Evolutionary conservation across 2,329 filamentous ascomycete species (phyloP).

Genomic region (Fusarium virguliforme): DNA sequence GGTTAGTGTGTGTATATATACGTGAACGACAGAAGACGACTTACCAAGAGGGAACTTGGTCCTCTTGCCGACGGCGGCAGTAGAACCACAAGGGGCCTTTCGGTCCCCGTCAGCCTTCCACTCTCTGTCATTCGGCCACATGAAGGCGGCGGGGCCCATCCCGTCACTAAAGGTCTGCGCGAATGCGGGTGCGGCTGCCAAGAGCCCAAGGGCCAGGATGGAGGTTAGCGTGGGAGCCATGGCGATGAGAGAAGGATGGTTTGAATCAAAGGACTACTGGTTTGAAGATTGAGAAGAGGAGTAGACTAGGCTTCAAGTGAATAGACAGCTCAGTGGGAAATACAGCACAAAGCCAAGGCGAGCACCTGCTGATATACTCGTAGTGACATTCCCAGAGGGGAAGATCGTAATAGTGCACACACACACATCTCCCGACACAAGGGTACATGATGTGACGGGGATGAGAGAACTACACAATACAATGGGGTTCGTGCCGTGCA

Average conservation of each 20-base stretch:
- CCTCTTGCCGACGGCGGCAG: conserved; percentile 12
- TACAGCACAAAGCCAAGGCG: not conserved
- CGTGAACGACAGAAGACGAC: not conserved
- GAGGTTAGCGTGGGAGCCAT: conserved; percentile 8
- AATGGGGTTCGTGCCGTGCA: conserved; percentile 16
- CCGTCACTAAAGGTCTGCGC: conserved; percentile 19
- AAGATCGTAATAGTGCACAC: conserved; percentile 4
- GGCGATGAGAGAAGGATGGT: not conserved
- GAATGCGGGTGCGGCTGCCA: conserved; percentile 4
- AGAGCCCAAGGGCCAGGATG: conserved; percentile 17
- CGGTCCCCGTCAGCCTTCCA: conserved; percentile 20
- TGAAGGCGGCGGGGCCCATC: conserved; percentile 26
- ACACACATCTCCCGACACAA: conserved; percentile 4
- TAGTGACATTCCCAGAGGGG: not conserved
- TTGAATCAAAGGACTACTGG: not conserved
- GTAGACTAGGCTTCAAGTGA: not conserved
- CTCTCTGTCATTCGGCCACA: conserved; percentile 26
- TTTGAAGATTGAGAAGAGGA: not conserved
- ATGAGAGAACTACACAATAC: conserved; percentile 9
- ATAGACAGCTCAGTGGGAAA: not conserved
- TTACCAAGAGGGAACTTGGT: conserved; percentile 20
- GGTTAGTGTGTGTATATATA: not conserved
- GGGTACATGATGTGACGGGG: conserved; percentile 1
- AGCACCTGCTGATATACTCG: not conserved
- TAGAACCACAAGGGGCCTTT: conserved; percentile 20